Evolutionary conservation across 2,329 filamentous ascomycete genomes (phyloP).

Genomic region (Xylariales sp.): DNA sequence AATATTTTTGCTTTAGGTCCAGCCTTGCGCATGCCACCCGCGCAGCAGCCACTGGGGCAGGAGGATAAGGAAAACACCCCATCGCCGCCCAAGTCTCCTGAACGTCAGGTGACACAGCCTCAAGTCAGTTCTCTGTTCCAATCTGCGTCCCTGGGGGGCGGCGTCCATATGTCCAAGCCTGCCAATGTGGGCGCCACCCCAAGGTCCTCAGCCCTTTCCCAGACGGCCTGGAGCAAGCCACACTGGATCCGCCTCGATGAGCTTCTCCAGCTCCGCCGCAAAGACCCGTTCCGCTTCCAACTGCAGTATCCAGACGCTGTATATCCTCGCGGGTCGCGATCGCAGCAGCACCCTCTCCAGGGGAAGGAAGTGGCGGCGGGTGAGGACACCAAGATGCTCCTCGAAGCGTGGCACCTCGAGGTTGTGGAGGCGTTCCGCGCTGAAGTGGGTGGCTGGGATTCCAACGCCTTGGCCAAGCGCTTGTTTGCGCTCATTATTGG

Average conservation of each 20-base stretch:
- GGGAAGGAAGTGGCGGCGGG: constrained; percentile 45
- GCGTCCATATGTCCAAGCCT: neutral
- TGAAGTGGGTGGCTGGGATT: constrained; percentile 47
- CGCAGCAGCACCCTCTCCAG: constrained; percentile 26
- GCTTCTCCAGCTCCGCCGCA: constrained; percentile 43
- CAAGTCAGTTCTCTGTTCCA: neutral
- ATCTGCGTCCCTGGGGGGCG: neutral
- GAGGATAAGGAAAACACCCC: constrained; percentile 12
- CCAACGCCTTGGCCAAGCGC: constrained; percentile 42
- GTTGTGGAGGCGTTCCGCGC: constrained; percentile 49
- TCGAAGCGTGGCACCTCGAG: constrained; percentile 55
- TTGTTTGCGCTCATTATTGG: constrained; percentile 50
- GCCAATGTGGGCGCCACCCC: constrained; percentile 1
- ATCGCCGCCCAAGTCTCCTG: constrained; percentile 12
- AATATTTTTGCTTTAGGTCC: neutral
- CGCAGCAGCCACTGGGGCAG: too few relatives aligned
- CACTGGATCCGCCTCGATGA: constrained; percentile 53
- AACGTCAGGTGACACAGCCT: neutral
- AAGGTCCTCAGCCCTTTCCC: constrained; percentile 26
- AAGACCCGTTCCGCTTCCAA: constrained; percentile 34
- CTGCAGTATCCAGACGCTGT: constrained; percentile 14
- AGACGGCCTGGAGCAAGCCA: constrained; percentile 40
- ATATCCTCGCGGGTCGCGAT: constrained; percentile 1
- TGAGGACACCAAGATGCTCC: constrained; percentile 38
- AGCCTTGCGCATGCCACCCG: neutral